A percentile compares a stretch with the other conserved stretches of the same genome.
phyloP scores from a whole-genome alignment of 306 rosid species.

The Lathyrus aphaca region DNA sequence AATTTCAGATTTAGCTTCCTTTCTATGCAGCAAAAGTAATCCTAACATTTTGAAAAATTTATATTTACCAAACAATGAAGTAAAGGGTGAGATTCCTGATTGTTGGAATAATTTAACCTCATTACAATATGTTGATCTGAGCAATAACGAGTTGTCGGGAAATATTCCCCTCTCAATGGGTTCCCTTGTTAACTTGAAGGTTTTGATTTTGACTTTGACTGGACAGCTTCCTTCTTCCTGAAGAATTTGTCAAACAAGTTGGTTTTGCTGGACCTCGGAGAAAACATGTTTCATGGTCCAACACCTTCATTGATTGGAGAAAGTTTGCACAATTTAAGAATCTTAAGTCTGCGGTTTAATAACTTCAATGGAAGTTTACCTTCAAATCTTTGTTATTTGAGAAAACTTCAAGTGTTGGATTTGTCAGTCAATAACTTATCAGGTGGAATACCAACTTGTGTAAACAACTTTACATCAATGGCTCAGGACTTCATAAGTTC shows the following conservation, averaged over 20 bases:
- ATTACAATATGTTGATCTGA: background rate
- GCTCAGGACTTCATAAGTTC: background rate
- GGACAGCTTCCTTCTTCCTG: rapidly evolving
- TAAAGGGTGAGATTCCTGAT: too few species aligned
- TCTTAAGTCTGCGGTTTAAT: conserved; percentile 6
- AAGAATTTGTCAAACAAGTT: too few species aligned
- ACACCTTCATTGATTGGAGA: too few species aligned
- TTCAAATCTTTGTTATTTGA: conserved; percentile 12
- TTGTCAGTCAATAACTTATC: background rate
- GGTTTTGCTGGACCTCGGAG: too few species aligned
- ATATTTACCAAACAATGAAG: too few species aligned
- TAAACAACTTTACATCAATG: background rate
- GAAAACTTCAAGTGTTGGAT: background rate
- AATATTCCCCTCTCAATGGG: background rate
- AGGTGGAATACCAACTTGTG: background rate
- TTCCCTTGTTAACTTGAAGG: background rate
- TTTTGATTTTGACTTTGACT: background rate
- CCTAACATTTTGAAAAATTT: too few species aligned
- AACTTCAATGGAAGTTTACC: conserved; percentile 4
- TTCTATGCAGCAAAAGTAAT: background rate
- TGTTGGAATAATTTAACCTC: too few species aligned
- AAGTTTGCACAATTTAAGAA: background rate
- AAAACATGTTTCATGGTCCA: too few species aligned
- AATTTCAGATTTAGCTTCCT: background rate
- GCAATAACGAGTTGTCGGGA: conserved; percentile 13